Percentiles rank a stretch among this genome's conserved stretches.
Conservation (phyloP, 106 monocot genomes). For the Ottelia alismoides region DNA sequence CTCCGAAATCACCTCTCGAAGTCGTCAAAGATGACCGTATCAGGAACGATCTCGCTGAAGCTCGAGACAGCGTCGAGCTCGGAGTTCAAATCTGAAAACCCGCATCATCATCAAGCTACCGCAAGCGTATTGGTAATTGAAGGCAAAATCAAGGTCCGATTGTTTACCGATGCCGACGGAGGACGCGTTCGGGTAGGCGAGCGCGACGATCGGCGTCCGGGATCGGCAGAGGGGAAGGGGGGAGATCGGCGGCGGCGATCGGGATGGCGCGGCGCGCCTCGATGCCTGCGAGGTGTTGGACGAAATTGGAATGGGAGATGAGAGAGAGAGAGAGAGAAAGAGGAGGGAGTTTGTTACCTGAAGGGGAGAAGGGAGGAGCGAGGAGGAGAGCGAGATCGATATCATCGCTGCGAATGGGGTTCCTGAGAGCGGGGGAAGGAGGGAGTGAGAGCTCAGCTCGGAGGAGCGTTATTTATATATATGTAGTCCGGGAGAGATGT, state of each 20-base stretch:
- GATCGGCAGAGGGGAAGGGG: slow-evolving; percentile 7
- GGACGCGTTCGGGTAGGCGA: slow-evolving; percentile 22
- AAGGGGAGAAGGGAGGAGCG: slow-evolving; percentile 1
- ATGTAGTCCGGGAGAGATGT: too few relatives aligned
- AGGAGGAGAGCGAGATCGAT: slow-evolving; percentile 3
- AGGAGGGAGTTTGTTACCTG: slow-evolving; percentile 2
- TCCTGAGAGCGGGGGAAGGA: not conserved
- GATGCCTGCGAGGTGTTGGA: not conserved
- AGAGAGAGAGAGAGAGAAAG: not conserved
- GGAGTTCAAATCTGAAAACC: slow-evolving; percentile 32
- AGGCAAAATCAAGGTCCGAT: too few relatives aligned
- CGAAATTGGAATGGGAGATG: not conserved
- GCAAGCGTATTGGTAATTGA: too few relatives aligned
- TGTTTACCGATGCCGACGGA: slow-evolving; percentile 21
- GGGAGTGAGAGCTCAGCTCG: not conserved
- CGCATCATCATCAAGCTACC: too few relatives aligned
- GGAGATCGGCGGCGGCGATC: not conserved
- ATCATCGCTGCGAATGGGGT: slow-evolving; percentile 1
- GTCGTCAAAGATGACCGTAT: slow-evolving; percentile 91
- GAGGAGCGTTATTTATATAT: too few relatives aligned
- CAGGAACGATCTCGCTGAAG: slow-evolving; percentile 97
- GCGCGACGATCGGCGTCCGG: slow-evolving; percentile 6
- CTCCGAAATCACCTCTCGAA: slow-evolving; percentile 56
- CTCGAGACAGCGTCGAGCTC: slow-evolving; percentile 80
- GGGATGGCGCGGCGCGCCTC: not conserved